Conservation (phyloP, 2,329 filamentous ascomycete genomes). For the Fusarium pseudograminearum region DNA sequence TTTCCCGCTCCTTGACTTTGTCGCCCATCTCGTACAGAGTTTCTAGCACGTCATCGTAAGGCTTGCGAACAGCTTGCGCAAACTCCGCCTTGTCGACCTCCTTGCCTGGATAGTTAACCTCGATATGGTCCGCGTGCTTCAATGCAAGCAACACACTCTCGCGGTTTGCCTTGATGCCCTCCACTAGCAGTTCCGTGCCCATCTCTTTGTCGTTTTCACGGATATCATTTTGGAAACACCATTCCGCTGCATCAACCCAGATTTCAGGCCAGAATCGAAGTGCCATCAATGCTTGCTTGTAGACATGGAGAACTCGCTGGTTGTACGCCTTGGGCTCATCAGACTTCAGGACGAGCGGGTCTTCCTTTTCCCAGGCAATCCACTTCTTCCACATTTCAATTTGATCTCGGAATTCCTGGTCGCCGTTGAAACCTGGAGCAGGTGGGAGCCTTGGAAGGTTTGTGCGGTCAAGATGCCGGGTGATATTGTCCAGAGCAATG, state of each 20-base stretch:
- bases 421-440: constrained; percentile 85
- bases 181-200: constrained; percentile 81
- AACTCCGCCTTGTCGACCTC: constrained; percentile 84
- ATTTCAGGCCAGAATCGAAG: constrained; percentile 95
- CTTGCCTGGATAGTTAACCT: constrained; percentile 79
- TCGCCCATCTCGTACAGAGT: constrained; percentile 89
- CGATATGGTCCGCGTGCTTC: constrained; percentile 88
- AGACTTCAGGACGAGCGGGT: constrained; percentile 85
- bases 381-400: constrained; percentile 92
- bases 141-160: constrained; percentile 93
- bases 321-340: constrained; percentile 83
- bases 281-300: constrained; percentile 93
- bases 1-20: constrained; percentile 74
- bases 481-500: constrained; percentile 90
- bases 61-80: constrained; percentile 81
- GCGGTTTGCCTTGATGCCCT: constrained; percentile 89
- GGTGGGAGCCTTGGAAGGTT: constrained; percentile 87
- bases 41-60: constrained; percentile 85
- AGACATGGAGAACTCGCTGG: constrained; percentile 86
- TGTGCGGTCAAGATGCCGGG: constrained; percentile 78
- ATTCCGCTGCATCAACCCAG: constrained; percentile 95
- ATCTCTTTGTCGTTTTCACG: constrained; percentile 68
- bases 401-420: constrained; percentile 85
- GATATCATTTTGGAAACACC: constrained; percentile 85
- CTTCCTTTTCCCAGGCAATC: constrained; percentile 95